phyloP scores from a whole-genome alignment of 306 rosid species.

The Datisca glomerata region DNA sequence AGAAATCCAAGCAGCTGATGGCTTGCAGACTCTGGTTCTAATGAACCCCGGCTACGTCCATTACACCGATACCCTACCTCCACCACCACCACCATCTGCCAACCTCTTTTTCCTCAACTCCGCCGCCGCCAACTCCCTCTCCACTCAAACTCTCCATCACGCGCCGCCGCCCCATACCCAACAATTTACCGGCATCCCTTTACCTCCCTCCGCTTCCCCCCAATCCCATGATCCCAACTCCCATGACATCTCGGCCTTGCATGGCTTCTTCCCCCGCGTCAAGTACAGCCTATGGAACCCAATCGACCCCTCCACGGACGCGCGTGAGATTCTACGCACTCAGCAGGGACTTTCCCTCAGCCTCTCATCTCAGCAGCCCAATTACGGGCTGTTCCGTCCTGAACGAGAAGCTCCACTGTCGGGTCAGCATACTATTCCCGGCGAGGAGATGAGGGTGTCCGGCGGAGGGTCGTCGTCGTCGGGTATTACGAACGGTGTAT shows the following conservation, averaged over 20 bases:
- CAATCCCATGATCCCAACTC: constrained; percentile 33
- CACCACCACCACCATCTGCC: constrained; percentile 27
- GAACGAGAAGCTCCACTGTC: constrained; percentile 27
- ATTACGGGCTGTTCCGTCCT: constrained; percentile 43
- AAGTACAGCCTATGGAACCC: constrained; percentile 68
- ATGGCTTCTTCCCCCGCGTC: constrained; percentile 64
- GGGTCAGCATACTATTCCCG: constrained; percentile 23
- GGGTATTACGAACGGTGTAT: constrained; percentile 48
- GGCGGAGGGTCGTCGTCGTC: constrained; percentile 55
- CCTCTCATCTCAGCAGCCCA: constrained; percentile 57
- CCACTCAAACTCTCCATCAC: constrained; percentile 34
- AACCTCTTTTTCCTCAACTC: constrained; percentile 48
- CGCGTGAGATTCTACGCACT: constrained; percentile 70
- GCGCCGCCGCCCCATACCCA: constrained; percentile 58
- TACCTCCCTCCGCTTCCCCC: constrained; percentile 9
- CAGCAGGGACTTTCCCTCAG: constrained; percentile 62
- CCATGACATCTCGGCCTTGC: constrained; percentile 59
- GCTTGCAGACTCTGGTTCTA: constrained; percentile 75
- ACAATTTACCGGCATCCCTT: constrained; percentile 60
- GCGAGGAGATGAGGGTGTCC: constrained; percentile 51
- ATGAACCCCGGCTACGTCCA: constrained; percentile 84
- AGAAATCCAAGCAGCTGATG: constrained; percentile 65
- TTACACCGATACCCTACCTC: constrained; percentile 63
- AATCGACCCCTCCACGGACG: constrained; percentile 34
- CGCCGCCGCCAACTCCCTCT: constrained; percentile 15